Base-by-base conservation (phyloP, 2,329 filamentous ascomycete species). In the Neophaeococcomyces mojaviensis region DNA sequence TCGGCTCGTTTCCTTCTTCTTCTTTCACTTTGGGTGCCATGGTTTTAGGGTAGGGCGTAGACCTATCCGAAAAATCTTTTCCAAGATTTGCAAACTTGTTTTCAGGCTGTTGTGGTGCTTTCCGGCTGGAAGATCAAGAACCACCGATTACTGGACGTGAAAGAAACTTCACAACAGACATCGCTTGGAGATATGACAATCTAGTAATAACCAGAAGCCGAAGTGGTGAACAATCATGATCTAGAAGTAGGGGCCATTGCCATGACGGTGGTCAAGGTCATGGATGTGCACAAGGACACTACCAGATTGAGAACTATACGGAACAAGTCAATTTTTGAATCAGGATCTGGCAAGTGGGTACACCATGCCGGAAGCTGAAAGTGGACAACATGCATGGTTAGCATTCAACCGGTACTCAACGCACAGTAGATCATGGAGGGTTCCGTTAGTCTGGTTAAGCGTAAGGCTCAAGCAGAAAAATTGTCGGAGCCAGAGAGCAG, bases 391-490 rank as follows among this genome's bases (percentile, higher is more conserved):
- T n/a, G n/a, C n/a, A n/a, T n/a, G 24, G 15, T 26, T 41, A 28
- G 39, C 39, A 41, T 19, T 15, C 26, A 26, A 12, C 39, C 15
- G 13, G 30, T 20, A 7, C 28, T 16, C 9, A 18, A 37, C 30
- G 41, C 41, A 37, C 24, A 22, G 41, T 44, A 12, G 41, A 44
- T 44, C 41, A 22, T 20, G 28, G 22, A 13, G 13, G 26, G 19
- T 19, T 9, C 26, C 24, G 19, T 4, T 9, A 26, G 8, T 12
- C 26, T 22, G 18, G 13, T 15, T 15, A 19, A n/a, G n/a, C 32
- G n/a, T 15, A 35, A 35, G 13, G 32, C 13, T 35, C 13, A 15
- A 35, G 13, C 13, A 15, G 32, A 13, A 15, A 10, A 28, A 6
- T 28, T 28, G 5, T 28, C 5, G 24, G 10, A 28, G 24, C 5